These are phyloP conservation scores for Phytophthora pini DNA, from an alignment of 352 stramenopile species.

Conservation along the genomic window DNA sequence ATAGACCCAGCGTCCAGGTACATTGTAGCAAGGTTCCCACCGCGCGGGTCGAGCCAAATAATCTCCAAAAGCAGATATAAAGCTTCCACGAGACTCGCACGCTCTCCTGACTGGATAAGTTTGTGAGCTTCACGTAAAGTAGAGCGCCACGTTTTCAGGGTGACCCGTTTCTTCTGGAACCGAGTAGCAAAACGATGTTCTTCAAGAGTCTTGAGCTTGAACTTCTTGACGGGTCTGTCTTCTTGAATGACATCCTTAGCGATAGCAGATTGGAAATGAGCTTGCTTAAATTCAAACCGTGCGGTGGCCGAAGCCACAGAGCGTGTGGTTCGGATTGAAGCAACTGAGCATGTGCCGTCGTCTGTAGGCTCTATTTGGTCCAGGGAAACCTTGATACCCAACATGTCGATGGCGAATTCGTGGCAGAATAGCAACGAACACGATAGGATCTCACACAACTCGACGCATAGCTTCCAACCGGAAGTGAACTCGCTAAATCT, in stretches of 20 bases:
- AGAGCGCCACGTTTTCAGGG: conserved; percentile 44
- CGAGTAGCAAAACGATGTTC: conserved; percentile 62
- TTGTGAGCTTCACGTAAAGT: conserved; percentile 34
- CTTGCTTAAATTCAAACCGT: conserved; percentile 20
- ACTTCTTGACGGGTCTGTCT: conserved; percentile 5
- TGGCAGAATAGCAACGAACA: conserved; percentile 13
- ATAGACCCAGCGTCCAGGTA: conserved; percentile 64
- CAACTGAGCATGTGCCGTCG: conserved; percentile 23
- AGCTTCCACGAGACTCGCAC: conserved; percentile 46
- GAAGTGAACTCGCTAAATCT: conserved; percentile 62
- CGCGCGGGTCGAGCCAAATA: conserved; percentile 45
- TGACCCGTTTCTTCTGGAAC: conserved; percentile 58
- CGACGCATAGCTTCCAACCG: conserved; percentile 48
- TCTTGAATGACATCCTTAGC: conserved; percentile 18
- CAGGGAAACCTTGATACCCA: conserved; percentile 15
- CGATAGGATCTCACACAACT: conserved; percentile 29
- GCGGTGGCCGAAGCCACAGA: conserved; percentile 1
- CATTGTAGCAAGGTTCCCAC: conserved; percentile 38
- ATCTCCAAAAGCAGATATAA: conserved; percentile 70
- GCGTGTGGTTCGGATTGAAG: conserved; percentile 25
- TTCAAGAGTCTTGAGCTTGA: conserved; percentile 59
- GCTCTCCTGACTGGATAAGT: conserved; percentile 40
- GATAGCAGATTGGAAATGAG: conserved; percentile 22
- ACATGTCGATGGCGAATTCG: conserved; percentile 23
- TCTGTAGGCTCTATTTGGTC: conserved; percentile 3